Evolutionary conservation across 176 grass and related monocot species (phyloP).

Genomic region (Bolboschoenus planiculmis): DNA sequence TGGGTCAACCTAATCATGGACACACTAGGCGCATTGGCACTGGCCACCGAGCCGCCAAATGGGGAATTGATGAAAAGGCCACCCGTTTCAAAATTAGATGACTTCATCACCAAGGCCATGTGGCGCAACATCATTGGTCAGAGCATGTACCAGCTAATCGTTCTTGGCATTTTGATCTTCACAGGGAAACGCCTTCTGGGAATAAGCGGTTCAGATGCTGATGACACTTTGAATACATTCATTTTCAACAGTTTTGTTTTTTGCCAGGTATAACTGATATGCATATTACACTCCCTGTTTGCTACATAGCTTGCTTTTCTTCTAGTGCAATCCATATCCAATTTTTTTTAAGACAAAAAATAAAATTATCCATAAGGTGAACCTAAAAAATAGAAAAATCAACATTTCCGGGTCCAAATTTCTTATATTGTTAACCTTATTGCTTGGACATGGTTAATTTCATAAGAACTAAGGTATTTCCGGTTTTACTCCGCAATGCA

Average conservation of each 20-base stretch:
- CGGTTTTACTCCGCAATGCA: neutral
- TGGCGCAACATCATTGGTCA: conserved; percentile 90
- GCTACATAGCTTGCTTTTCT: neutral
- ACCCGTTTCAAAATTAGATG: conserved; percentile 49
- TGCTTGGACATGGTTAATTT: neutral
- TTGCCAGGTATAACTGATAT: conserved; percentile 50
- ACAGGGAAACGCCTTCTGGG: conserved; percentile 42
- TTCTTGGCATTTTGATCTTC: conserved; percentile 64
- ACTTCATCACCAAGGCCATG: conserved; percentile 87
- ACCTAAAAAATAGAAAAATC: neutral
- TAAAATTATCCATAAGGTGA: neutral
- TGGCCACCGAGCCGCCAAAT: conserved; percentile 78
- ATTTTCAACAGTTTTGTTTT: conserved; percentile 92
- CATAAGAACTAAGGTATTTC: neutral
- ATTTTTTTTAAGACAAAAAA: neutral
- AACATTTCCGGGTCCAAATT: neutral
- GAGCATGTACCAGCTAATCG: conserved; percentile 73
- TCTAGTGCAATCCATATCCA: neutral
- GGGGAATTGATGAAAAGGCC: conserved; percentile 59
- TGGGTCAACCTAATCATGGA: conserved; percentile 99
- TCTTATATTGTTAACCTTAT: conserved; percentile 1
- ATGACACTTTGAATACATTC: conserved; percentile 58
- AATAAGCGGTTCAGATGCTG: conserved; percentile 20
- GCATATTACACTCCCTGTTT: neutral
- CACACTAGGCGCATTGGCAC: conserved; percentile 75